A percentile compares a stretch with the other conserved stretches of the same genome.
Evolutionary conservation across 306 rosid species (phyloP).

Genomic region (Fragaria vesca): DNA sequence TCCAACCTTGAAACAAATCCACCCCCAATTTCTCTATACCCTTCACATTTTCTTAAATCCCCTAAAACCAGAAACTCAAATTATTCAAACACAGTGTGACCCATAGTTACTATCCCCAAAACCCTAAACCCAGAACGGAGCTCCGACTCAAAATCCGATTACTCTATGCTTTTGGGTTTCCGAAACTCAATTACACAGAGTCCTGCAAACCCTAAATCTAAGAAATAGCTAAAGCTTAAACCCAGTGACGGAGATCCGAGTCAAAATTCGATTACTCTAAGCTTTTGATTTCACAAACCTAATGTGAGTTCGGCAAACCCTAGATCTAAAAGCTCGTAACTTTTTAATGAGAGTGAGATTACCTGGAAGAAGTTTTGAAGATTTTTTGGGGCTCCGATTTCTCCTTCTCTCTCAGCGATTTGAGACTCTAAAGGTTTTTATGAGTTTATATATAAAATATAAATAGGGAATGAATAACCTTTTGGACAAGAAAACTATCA

Average conservation of each 20-base stretch:
- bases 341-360: no score
- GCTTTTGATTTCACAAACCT: no score
- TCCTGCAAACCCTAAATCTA: neutral
- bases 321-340: no score
- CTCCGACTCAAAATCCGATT: neutral
- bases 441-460: no score
- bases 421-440: no score
- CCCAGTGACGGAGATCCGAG: no score
- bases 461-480: neutral
- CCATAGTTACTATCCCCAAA: neutral
- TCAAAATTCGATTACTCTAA: no score
- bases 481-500: slow-evolving; percentile 12
- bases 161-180: neutral
- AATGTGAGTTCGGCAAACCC: no score
- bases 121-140: neutral
- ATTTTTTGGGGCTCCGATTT: neutral
- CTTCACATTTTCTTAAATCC: neutral
- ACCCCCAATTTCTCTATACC: neutral
- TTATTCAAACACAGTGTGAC: neutral
- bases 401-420: neutral
- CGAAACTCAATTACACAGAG: neutral
- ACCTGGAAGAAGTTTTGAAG: neutral
- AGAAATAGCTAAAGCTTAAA: neutral
- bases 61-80: neutral
- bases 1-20: neutral